Evolutionary conservation across 768 basidiomycete species (phyloP), one percentile per base, ranked within the genome.

Genomic region (Boletus subparvulus): DNA sequence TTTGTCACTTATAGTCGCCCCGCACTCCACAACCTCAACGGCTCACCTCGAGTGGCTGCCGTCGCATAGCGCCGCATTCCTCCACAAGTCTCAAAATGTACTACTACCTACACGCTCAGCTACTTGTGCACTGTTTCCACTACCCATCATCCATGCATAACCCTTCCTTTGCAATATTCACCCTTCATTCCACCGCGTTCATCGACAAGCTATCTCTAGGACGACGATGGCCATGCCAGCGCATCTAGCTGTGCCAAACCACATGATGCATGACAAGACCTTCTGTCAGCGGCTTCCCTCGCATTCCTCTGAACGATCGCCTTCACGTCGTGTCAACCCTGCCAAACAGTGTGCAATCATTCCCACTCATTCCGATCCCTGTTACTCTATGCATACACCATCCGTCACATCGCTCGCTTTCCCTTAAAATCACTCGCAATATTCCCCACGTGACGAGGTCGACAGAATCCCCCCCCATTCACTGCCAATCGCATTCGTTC

Each of bases 1-100:
- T 91, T 87, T 69, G 86, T 92, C 62, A 73, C 83, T 36, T 89
- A 90, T 70, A 85, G 89, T 69, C 86, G 90, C 47, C 83, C 85
- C 51, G 88, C 85, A 62, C 83, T 92, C 47, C 88, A 90, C 72
- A 88, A 80, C 69, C 79, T 90, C 73, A 92, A 90, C 69, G 79
- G 85, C 65, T 78, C 82, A 41, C 86, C 88, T 21, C 68, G 70
- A 54, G 66, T 72, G 44, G 47, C 81, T 62, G 76, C 85, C 71
- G 82, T 83, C 64, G 80, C 85, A 78, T 89, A 86, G 74, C 57
- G 55, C 62, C 60, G 64, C 72, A 74, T 70, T 73, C 73, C 73
- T 66, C 72, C 73, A 69, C 73, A 74, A 77, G 73, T 73, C 75
- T 74, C 83, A 90, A 91, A 90, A 89, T 91, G 89, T 91, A 91